Conservation (phyloP, 2,329 filamentous ascomycete species). For the Verticillium nonalfalfae region DNA sequence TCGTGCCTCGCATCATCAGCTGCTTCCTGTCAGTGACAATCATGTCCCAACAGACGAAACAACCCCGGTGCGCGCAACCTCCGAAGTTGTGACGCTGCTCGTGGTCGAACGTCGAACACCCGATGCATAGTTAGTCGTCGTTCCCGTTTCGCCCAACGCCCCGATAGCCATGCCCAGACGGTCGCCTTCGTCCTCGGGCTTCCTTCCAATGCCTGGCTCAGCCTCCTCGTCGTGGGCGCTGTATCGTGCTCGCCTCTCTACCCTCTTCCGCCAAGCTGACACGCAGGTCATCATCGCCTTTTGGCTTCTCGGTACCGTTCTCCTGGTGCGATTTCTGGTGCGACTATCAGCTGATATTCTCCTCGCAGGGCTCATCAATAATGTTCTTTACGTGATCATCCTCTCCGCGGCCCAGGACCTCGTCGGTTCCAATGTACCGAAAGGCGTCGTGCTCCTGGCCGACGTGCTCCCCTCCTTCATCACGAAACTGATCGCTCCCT, state of each 20-base stretch:
- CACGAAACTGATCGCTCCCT: slow-evolving; percentile 82
- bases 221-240: slow-evolving; percentile 65
- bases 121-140: not conserved
- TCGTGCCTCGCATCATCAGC: not conserved
- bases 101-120: not conserved
- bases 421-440: slow-evolving; percentile 83
- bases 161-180: not conserved
- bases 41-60: no score
- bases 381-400: slow-evolving; percentile 96
- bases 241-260: slow-evolving; percentile 59
- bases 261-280: slow-evolving; percentile 61
- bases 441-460: slow-evolving; percentile 86
- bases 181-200: slow-evolving; percentile 33
- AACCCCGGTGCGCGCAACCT: no score
- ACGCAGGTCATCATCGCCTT: slow-evolving; percentile 72
- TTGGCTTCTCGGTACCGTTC: slow-evolving; percentile 76
- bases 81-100: no score
- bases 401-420: slow-evolving; percentile 93
- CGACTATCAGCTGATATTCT: not conserved
- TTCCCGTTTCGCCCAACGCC: not conserved
- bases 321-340: not conserved
- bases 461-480: slow-evolving; percentile 87
- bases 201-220: slow-evolving; percentile 52
- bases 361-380: slow-evolving; percentile 76
- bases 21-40: not conserved